Conservation (phyloP, 257 asterid genomes). For the Oldenlandia corymbosa region DNA sequence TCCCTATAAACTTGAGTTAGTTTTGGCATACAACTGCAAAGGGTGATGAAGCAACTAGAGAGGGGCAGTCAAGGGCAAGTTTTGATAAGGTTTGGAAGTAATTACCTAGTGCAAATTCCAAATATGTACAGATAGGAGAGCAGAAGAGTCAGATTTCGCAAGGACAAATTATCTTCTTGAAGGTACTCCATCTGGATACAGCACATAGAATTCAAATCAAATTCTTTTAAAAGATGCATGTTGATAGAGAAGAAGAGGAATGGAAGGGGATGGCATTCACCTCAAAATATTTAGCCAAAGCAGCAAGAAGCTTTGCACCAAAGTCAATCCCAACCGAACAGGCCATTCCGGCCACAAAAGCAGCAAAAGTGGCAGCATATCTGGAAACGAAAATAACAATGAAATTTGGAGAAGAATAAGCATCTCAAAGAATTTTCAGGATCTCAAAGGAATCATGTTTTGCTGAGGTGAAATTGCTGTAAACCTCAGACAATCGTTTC, state of each 20-base stretch:
- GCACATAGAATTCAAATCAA: constrained; percentile 18
- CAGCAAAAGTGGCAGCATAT: constrained; percentile 87
- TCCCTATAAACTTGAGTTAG: neutral
- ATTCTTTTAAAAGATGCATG: neutral
- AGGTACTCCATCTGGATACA: constrained; percentile 70
- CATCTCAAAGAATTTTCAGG: neutral
- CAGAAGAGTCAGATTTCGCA: constrained; percentile 76
- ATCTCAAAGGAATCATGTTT: constrained; percentile 4
- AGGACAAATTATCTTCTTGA: constrained; percentile 81
- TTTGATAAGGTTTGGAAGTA: constrained; percentile 4
- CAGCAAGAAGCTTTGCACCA: constrained; percentile 87
- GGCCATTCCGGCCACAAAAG: constrained; percentile 93
- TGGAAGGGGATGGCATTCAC: too few relatives aligned
- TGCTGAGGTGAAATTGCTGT: neutral
- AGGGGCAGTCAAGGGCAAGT: neutral
- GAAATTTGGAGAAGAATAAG: neutral
- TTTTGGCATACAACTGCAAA: neutral
- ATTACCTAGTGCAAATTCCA: constrained; percentile 86
- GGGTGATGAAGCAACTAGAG: neutral
- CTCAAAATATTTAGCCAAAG: constrained; percentile 80
- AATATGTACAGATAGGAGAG: constrained; percentile 69
- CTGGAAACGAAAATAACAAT: constrained; percentile 36
- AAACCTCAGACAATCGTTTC: too few relatives aligned
- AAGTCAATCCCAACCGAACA: constrained; percentile 84
- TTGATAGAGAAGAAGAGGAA: too few relatives aligned